These are phyloP conservation scores for Aspergillus homomorphus DNA, from an alignment of 495 filamentous ascomycete species.

Conservation along the genomic window DNA sequence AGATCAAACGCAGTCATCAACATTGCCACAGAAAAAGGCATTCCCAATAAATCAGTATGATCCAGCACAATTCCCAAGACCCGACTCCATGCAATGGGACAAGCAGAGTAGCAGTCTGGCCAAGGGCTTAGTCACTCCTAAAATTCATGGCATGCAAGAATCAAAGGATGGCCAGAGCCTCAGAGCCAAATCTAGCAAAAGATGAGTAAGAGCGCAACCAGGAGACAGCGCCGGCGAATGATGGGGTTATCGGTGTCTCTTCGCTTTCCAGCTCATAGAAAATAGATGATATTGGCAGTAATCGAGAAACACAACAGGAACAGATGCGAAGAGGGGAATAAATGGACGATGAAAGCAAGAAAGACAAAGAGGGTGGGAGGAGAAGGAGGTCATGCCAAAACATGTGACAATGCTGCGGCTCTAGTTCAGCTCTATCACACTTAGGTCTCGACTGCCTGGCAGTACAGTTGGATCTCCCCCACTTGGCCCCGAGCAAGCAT, in stretches of 20 bases:
- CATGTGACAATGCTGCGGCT: conserved; percentile 9
- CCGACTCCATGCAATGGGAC: conserved; percentile 9
- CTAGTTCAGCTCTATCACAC: conserved; percentile 9
- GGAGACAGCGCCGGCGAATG: conserved; percentile 16
- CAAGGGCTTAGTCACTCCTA: conserved; percentile 2
- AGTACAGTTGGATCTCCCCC: conserved; percentile 82
- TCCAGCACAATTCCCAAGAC: background rate
- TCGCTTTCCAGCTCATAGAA: conserved; percentile 15
- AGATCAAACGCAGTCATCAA: conserved; percentile 23
- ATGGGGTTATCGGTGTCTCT: conserved; percentile 2
- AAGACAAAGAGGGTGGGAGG: conserved; percentile 11
- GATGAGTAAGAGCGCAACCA: conserved; percentile 15
- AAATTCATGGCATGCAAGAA: conserved; percentile 7
- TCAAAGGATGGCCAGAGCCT: conserved; percentile 19
- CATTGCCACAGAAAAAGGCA: conserved; percentile 11
- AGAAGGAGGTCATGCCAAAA: background rate
- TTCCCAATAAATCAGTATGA: conserved; percentile 4
- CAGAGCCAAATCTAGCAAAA: conserved; percentile 35
- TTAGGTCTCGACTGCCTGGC: conserved; percentile 48
- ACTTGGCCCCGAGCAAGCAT: conserved; percentile 62
- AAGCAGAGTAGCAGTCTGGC: background rate
- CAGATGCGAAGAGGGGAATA: conserved; percentile 2
- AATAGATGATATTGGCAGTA: background rate
- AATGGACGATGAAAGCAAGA: conserved; percentile 6
- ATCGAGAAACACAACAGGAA: conserved; percentile 1